Evolutionary conservation across 371 early-diverging fungal species (phyloP).

Genomic region (Fennellomyces sp.): DNA sequence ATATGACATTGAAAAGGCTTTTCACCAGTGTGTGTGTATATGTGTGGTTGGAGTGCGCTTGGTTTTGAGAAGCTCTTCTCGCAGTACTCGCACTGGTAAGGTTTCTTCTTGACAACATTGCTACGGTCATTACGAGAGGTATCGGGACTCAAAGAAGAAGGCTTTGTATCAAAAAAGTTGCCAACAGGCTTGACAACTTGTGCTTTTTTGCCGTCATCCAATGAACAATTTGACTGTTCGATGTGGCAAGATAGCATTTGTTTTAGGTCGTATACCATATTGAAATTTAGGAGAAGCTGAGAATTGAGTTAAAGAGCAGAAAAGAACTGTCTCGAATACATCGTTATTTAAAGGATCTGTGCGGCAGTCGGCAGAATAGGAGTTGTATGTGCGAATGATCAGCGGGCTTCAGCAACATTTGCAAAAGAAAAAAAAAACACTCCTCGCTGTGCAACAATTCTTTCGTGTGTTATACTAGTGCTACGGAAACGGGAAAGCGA

Average conservation of each 20-base stretch:
- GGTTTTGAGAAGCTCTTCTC: conserved; percentile 14
- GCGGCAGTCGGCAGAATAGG: neutral
- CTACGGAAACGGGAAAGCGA: too few species aligned
- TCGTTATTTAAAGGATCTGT: neutral
- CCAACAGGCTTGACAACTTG: too few species aligned
- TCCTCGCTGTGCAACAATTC: neutral
- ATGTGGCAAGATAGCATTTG: neutral
- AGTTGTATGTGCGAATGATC: neutral
- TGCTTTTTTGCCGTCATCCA: too few species aligned
- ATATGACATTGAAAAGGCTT: conserved; percentile 17
- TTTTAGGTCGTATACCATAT: neutral
- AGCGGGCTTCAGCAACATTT: neutral
- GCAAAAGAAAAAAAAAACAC: neutral
- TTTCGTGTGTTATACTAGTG: too few species aligned
- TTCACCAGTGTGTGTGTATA: conserved; percentile 20
- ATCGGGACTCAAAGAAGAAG: neutral
- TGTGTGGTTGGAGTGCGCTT: conserved; percentile 14
- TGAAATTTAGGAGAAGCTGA: neutral
- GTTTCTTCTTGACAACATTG: neutral
- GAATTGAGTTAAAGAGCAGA: neutral
- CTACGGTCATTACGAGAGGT: neutral
- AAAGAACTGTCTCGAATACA: conserved; percentile 1
- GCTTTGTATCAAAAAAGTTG: too few species aligned
- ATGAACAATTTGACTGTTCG: too few species aligned
- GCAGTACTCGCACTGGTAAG: conserved; percentile 11